Evolutionary conservation across 805 yeast species (phyloP).

Genomic region (Yamadazyma takamatsuzukensis): DNA sequence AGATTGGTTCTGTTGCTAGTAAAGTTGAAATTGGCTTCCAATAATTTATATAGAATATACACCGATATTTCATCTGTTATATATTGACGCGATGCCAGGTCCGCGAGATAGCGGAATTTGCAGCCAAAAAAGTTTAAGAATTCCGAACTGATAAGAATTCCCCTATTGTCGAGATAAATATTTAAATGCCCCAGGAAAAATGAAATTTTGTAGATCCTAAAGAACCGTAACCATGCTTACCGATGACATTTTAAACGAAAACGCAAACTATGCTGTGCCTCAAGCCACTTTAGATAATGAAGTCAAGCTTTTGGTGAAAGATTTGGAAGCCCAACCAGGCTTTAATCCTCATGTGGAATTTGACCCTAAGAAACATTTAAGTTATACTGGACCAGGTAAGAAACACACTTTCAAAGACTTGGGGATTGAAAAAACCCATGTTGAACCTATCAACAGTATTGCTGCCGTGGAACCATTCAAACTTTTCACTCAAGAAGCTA

Average conservation of each 20-base stretch:
- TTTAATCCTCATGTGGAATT: constrained; percentile 9
- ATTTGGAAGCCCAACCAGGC: constrained; percentile 6
- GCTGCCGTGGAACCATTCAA: constrained; percentile 28
- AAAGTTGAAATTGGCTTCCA: constrained; percentile 44
- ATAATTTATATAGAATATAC: constrained; percentile 1
- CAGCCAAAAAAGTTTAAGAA: too few relatives aligned
- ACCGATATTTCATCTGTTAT: neutral
- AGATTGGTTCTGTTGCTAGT: constrained; percentile 52
- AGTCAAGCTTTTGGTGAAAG: constrained; percentile 1
- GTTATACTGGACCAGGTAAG: constrained; percentile 24
- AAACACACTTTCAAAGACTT: constrained; percentile 34
- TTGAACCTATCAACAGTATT: constrained; percentile 25
- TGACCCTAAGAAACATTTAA: constrained; percentile 11
- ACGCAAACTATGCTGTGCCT: constrained; percentile 5
- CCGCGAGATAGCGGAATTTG: too few relatives aligned
- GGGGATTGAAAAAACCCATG: constrained; percentile 29
- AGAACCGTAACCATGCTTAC: too few relatives aligned
- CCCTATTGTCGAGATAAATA: too few relatives aligned
- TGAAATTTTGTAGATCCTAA: too few relatives aligned
- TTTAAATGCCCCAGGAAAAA: too few relatives aligned
- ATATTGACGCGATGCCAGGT: neutral
- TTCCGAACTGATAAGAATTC: too few relatives aligned
- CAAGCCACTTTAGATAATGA: constrained; percentile 5
- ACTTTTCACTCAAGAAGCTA: constrained; percentile 24
- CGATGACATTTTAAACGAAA: constrained; percentile 7